Evolutionary conservation across 805 yeast genomes (phyloP), one percentile per base, ranked within the genome.

Genomic region (Nadsonia fulvescens): DNA sequence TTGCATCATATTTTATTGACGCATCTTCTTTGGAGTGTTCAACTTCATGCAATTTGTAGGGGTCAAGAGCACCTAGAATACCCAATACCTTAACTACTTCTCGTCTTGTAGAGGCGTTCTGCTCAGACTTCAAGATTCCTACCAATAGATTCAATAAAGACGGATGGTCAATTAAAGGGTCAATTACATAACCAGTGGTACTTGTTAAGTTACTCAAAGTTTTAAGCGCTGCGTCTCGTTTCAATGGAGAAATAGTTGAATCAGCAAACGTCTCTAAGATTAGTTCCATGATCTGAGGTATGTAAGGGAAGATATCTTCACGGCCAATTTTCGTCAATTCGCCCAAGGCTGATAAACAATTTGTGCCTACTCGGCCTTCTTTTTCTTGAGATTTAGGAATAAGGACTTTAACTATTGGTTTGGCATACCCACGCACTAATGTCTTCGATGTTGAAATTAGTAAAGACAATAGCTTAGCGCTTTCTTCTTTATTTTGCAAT

Each of bases 51-150:
- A 82, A 91, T 43, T 79, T 83, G 45, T 86, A 89, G 1, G 99
- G 99, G 49, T 89, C 98, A 24, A 89, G 55, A 0, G 98, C 98
- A 35, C 99, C 99, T 21, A 89, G 54, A 17, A 83, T 82, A 43
- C 99, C 99, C 30, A 89, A 56, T 13, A 89, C 51, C 36, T 86
- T 63, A 1, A 89, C 93, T 0, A 94, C 76, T 46, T 89, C 96
- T 31, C 93, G 57, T 41, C 89, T 67, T 5, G 79, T 70, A 4
- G 64, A 53, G 3, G 73, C 64, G 0, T 92, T 67, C 7, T 69
- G 65, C 41, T 86, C 95, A 32, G 82, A 68, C 36, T 77, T 77
- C 29, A 89, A 53, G 20, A 89, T 81, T 28, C 70, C 72, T 3
- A 82, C 78, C 16, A 89, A 54, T 48, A 79, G 67, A 5, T 86